phyloP scores from a whole-genome alignment of 345 rosid species.

The Camelina laxa region DNA sequence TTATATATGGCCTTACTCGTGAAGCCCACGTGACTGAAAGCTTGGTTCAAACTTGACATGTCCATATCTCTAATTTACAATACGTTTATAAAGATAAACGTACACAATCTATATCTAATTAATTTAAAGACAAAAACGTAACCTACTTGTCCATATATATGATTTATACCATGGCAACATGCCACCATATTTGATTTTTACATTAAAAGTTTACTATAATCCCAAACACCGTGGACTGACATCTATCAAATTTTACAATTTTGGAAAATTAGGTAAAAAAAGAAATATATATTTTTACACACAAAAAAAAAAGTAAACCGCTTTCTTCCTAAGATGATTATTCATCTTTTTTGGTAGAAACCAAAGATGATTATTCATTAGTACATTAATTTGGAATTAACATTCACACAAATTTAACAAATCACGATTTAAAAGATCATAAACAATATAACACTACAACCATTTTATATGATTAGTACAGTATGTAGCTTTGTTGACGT shows the following conservation, averaged over 20 bases:
- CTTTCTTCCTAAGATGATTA: no score
- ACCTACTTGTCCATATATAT: background rate
- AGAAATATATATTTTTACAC: background rate
- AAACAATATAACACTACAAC: background rate
- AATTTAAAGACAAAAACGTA: background rate
- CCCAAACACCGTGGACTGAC: background rate
- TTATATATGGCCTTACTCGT: slow-evolving; percentile 47
- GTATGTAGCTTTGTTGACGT: slow-evolving; percentile 20
- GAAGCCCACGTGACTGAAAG: slow-evolving; percentile 69
- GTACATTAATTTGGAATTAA: background rate
- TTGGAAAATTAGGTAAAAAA: background rate
- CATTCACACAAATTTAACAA: background rate
- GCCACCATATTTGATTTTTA: no score
- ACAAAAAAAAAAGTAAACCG: no score
- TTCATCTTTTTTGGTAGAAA: no score
- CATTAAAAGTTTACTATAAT: background rate
- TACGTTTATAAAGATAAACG: slow-evolving; percentile 8
- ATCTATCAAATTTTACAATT: background rate
- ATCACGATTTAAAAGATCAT: background rate
- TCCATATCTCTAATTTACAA: background rate
- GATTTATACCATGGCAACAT: background rate
- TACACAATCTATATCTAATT: background rate
- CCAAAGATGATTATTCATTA: no score
- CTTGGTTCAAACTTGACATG: slow-evolving; percentile 40
- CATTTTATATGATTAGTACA: background rate